phyloP scores from a whole-genome alignment of 2,329 filamentous ascomycete genomes.

The Ceratocystiopsis sp. region DNA sequence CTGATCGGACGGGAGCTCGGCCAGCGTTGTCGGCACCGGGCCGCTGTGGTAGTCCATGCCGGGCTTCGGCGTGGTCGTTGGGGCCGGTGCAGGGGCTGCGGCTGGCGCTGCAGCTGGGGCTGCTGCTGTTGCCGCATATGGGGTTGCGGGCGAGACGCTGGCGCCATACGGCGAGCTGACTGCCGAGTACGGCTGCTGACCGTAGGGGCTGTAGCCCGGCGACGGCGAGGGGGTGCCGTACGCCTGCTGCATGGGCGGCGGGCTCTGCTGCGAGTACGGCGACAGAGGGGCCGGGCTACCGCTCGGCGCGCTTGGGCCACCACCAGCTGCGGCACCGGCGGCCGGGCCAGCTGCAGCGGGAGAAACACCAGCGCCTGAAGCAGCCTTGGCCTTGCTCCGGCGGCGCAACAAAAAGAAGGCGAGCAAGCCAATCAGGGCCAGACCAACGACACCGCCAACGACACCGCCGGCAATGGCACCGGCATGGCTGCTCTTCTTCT shows the following conservation, averaged over 20 bases:
- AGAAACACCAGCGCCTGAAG: not conserved
- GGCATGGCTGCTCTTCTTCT: slow-evolving; percentile 3
- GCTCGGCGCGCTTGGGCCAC: not conserved
- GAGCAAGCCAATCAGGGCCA: slow-evolving; percentile 14
- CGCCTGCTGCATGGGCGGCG: slow-evolving; percentile 2
- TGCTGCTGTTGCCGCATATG: not conserved
- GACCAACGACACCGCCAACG: slow-evolving; percentile 16
- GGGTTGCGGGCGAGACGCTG: no score
- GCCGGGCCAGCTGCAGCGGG: not conserved
- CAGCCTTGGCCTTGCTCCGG: slow-evolving; percentile 9
- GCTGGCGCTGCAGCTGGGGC: not conserved
- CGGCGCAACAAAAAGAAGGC: slow-evolving; percentile 15
- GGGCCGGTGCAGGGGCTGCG: not conserved
- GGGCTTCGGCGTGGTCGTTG: not conserved
- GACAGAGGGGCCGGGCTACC: not conserved
- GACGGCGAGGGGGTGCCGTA: slow-evolving; percentile 4
- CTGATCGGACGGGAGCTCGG: slow-evolving; percentile 16
- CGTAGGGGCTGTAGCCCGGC: not conserved
- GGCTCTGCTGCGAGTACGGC: slow-evolving; percentile 3
- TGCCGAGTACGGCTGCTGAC: not conserved
- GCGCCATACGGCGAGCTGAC: no score
- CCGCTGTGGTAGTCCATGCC: slow-evolving; percentile 10
- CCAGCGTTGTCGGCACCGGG: slow-evolving; percentile 8
- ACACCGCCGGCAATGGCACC: slow-evolving; percentile 16
- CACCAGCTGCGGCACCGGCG: slow-evolving; percentile 1